Percentiles rank a stretch among this genome's conserved stretches.
These are phyloP conservation scores for Phytophthora nicotianae DNA, from an alignment of 352 stramenopile species.

Conservation along the genomic window DNA sequence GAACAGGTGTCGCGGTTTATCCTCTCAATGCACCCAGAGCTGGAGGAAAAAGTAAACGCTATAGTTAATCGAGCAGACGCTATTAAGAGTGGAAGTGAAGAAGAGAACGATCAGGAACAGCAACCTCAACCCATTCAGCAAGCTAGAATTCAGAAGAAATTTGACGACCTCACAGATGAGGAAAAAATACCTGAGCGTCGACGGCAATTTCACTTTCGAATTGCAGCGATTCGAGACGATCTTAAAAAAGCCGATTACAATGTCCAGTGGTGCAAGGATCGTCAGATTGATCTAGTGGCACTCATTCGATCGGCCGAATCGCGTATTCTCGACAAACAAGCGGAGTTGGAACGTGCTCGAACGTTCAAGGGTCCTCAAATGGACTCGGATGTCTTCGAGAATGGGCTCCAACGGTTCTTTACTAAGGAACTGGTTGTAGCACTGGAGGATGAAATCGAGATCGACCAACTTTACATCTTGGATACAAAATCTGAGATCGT, in stretches of 20 bases:
- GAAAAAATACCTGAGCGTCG: conserved; percentile 58
- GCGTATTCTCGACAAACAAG: conserved; percentile 82
- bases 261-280: conserved; percentile 75
- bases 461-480: conserved; percentile 86
- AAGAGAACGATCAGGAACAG: conserved; percentile 2
- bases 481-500: conserved; percentile 78
- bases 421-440: conserved; percentile 76
- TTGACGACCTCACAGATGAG: conserved; percentile 57
- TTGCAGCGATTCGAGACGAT: conserved; percentile 59
- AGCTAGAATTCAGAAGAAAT: conserved; percentile 27
- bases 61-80: conserved; percentile 40
- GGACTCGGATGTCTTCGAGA: conserved; percentile 80
- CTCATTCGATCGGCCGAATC: conserved; percentile 69
- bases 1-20: conserved; percentile 70
- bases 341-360: conserved; percentile 67
- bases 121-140: conserved; percentile 15
- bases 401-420: conserved; percentile 74
- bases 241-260: conserved; percentile 77
- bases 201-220: conserved; percentile 81
- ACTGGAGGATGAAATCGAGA: conserved; percentile 83
- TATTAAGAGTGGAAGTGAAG: conserved; percentile 1
- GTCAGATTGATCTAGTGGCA: conserved; percentile 69
- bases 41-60: conserved; percentile 52
- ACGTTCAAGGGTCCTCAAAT: conserved; percentile 77
- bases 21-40: conserved; percentile 50